Evolutionary conservation across 331 rosid genomes (phyloP), one percentile per base, ranked within the genome.

Genomic region (Stylosanthes scabra): DNA sequence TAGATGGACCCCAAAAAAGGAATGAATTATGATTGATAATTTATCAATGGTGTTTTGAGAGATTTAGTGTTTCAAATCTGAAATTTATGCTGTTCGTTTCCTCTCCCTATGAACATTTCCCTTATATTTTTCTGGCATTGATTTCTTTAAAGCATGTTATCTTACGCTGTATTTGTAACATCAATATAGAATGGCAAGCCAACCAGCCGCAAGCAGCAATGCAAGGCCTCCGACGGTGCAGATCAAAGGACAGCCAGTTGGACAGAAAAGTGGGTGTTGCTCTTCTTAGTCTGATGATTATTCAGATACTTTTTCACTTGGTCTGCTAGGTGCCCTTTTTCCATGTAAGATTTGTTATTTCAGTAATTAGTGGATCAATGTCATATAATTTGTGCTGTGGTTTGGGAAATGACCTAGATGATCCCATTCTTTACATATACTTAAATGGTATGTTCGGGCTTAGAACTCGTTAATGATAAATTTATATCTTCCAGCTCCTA

Each of bases 171-270:
- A 7, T 73, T 63, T 73, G 59, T 2, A n/a, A n/a, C n/a, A 20
- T 69, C 64, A 16, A 16, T 82, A 82, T 64, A 88, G 93, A 74
- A 88, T 86, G 82, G 89, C 91, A 8, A 86, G 85, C 68, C 89
- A 88, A 67, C 93, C 89, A 7, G 46, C 87, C 2, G 78, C 64
- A 12, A 83, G 80, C n/a, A 83, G 80, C n/a, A 81, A 72, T 66
- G 80, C 79, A 74, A 88, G 87, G 82, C 86, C 93, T 44, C 82
- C 88, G 5, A 84, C 86, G 14, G 91, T 88, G 85, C 91, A 84
- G 70, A 86, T 88, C 75, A 86, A 71, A 28, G 91, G 93, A 72
- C 91, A 86, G 63, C 91, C 89, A 44, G 88, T 88, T 39, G 78
- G 68, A 15, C 93, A 84, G 78, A 80, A 84, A 77, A 25, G 81